Conservation (phyloP, 345 rosid species). For the Citrus glauca region DNA sequence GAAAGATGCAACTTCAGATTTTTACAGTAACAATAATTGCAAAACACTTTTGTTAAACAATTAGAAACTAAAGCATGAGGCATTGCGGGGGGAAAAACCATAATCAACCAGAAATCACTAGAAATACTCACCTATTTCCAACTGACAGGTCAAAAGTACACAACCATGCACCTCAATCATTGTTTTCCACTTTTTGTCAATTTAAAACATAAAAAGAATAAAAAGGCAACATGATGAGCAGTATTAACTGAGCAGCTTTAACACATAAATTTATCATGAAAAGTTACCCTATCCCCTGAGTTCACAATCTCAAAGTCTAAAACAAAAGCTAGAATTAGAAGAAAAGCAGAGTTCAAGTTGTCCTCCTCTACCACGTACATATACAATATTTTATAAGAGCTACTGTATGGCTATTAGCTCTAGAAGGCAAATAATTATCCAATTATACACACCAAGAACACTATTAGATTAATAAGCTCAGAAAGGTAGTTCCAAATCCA, state of each 20-base stretch:
- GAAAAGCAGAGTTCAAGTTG: not conserved
- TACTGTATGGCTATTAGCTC: not conserved
- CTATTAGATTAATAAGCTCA: not conserved
- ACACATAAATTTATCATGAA: conserved; percentile 1
- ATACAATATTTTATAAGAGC: not conserved
- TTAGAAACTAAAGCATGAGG: not conserved
- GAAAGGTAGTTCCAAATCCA: conserved; percentile 18
- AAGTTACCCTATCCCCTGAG: not conserved
- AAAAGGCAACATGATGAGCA: not conserved
- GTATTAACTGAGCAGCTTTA: conserved; percentile 12
- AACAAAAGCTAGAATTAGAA: not conserved
- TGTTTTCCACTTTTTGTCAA: conserved; percentile 15
- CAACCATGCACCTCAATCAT: conserved; percentile 27
- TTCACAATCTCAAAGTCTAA: not conserved
- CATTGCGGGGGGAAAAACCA: not conserved
- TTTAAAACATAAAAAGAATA: conserved; percentile 2
- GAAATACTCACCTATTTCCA: not conserved
- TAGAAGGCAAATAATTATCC: not conserved
- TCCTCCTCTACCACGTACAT: not conserved
- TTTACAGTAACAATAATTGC: not conserved
- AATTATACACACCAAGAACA: conserved; percentile 12
- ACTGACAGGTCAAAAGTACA: conserved; percentile 14
- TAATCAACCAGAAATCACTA: conserved; percentile 2
- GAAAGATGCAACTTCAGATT: not conserved
- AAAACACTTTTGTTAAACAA: not conserved